Evolutionary conservation across 1,139 yeast species (phyloP).

Genomic region (Entelexis paramagnoliae): DNA sequence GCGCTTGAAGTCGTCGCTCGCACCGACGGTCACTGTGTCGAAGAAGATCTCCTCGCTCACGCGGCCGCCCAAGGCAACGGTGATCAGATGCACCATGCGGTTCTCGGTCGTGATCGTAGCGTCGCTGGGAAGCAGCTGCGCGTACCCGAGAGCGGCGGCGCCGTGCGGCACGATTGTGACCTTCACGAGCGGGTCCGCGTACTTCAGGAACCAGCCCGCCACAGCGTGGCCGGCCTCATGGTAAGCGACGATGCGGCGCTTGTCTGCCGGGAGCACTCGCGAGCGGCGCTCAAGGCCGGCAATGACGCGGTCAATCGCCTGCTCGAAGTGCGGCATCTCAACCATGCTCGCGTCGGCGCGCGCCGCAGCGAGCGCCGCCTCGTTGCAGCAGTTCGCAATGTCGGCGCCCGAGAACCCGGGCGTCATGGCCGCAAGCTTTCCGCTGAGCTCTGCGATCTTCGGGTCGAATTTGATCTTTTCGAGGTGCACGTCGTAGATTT

Average conservation of each 20-base stretch:
- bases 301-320: constrained; percentile 92
- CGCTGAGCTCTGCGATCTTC: constrained; percentile 51
- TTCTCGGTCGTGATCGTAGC: constrained; percentile 67
- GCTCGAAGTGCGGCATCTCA: constrained; percentile 71
- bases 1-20: constrained; percentile 90
- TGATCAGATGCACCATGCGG: constrained; percentile 78
- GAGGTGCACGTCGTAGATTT: constrained; percentile 77
- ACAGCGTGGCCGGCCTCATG: constrained; percentile 99
- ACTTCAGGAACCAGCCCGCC: constrained; percentile 87
- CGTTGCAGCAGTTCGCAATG: constrained; percentile 92
- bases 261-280: constrained; percentile 72
- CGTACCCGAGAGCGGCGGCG: constrained; percentile 94
- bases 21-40: constrained; percentile 86
- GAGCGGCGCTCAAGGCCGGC: constrained; percentile 92
- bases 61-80: constrained; percentile 94
- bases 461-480: constrained; percentile 45
- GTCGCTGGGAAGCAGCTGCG: constrained; percentile 92
- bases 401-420: constrained; percentile 99
- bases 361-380: constrained; percentile 94
- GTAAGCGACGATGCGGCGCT: constrained; percentile 82
- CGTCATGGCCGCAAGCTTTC: constrained; percentile 84
- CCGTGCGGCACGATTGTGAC: constrained; percentile 97
- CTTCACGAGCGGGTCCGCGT: constrained; percentile 86
- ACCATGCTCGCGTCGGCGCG: constrained; percentile 61
- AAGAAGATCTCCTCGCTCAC: constrained; percentile 91